Conservation (phyloP, 139 green algal species). For the Marvania coccoides region DNA sequence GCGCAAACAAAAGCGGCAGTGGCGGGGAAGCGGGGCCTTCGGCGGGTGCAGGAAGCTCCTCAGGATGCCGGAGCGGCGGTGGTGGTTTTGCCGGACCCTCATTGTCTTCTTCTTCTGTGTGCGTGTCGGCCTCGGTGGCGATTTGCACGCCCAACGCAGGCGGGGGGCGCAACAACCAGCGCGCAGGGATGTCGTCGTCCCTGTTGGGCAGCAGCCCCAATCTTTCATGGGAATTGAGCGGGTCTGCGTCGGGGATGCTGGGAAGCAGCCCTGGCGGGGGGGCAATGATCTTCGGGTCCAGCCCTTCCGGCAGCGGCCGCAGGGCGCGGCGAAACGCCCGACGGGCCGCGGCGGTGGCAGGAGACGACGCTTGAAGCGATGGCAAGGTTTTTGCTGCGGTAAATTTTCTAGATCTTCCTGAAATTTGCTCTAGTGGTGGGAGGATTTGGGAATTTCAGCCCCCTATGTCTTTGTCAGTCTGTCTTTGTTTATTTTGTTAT, state of each 20-base stretch:
- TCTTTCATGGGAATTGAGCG: too few relatives aligned
- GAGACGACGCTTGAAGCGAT: not conserved
- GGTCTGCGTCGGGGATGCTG: not conserved
- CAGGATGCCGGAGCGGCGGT: not conserved
- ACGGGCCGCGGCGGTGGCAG: constrained; percentile 6
- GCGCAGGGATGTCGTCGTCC: not conserved
- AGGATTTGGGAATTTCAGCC: too few relatives aligned
- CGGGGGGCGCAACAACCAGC: not conserved
- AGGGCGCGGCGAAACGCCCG: constrained; percentile 33
- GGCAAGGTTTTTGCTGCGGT: too few relatives aligned
- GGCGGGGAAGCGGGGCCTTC: not conserved
- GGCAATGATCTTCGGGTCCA: constrained; percentile 4
- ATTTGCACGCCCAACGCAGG: constrained; percentile 7
- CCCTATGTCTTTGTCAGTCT: too few relatives aligned
- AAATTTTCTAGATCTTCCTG: too few relatives aligned
- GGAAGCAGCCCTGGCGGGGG: not conserved
- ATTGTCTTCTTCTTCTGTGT: not conserved
- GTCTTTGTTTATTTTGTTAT: too few relatives aligned
- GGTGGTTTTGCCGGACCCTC: not conserved
- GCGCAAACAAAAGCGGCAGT: not conserved
- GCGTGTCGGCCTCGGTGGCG: not conserved
- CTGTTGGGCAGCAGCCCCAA: not conserved
- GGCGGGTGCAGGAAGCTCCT: not conserved
- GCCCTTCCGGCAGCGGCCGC: constrained; percentile 18
- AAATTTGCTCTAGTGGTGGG: too few relatives aligned